Evolutionary conservation across 2,329 filamentous ascomycete genomes (phyloP).

Genomic region (Pleurostoma richardsiae): DNA sequence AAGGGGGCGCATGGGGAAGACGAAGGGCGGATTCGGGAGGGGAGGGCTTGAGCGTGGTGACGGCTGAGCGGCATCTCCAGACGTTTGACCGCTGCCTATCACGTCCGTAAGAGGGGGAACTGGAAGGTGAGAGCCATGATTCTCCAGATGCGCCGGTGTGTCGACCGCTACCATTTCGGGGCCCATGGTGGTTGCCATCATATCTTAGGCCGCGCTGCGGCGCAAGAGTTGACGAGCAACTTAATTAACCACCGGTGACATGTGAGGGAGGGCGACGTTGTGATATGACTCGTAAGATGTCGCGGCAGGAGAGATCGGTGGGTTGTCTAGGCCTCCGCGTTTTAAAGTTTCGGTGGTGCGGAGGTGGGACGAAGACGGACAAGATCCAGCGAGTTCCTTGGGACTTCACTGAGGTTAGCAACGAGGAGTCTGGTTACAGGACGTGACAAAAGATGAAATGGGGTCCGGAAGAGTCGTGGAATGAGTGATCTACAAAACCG

Average conservation of each 20-base stretch:
- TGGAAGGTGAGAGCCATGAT: conserved; percentile 13
- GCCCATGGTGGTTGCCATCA: conserved; percentile 25
- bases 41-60: conserved; percentile 33
- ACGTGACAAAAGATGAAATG: too few relatives aligned
- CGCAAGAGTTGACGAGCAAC: conserved; percentile 37
- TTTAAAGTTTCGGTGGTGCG: too few relatives aligned
- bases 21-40: conserved; percentile 59
- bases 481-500: too few relatives aligned
- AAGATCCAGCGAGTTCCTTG: too few relatives aligned
- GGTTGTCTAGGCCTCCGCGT: too few relatives aligned
- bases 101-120: too few relatives aligned
- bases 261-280: conserved; percentile 17
- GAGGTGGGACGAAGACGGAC: too few relatives aligned
- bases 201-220: conserved; percentile 40
- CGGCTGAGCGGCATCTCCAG: conserved; percentile 19
- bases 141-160: conserved; percentile 15
- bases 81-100: conserved; percentile 2
- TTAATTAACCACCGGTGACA: conserved; percentile 30
- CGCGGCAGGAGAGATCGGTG: too few relatives aligned
- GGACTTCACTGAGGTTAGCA: too few relatives aligned
- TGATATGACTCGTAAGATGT: neutral
- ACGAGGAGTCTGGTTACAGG: too few relatives aligned
- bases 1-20: conserved; percentile 51
- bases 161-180: conserved; percentile 18
- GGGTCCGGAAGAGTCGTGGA: too few relatives aligned